Conservation (phyloP, 2,329 filamentous ascomycete genomes). For the Botrytis paeoniae region DNA sequence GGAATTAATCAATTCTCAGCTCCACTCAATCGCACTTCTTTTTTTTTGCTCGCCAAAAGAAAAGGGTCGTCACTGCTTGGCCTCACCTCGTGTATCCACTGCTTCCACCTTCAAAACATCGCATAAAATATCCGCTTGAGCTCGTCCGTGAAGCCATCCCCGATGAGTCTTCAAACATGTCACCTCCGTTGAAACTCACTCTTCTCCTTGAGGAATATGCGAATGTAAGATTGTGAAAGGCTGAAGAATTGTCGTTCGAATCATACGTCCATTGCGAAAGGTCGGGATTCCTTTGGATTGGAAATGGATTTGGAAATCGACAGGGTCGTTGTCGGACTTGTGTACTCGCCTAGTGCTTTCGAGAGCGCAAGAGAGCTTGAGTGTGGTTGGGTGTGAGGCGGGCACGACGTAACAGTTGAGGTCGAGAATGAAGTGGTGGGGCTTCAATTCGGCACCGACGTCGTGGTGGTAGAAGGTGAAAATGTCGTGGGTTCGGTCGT, state of each 20-base stretch:
- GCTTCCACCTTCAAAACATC: background rate
- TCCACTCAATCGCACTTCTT: background rate
- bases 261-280: background rate
- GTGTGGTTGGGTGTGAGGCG: too few species aligned
- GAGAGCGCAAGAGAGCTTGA: background rate
- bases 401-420: background rate
- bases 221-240: background rate
- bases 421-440: background rate
- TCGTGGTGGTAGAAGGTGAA: background rate
- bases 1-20: background rate
- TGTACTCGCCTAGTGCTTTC: background rate
- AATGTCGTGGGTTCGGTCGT: background rate
- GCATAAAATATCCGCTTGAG: background rate
- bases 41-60: background rate
- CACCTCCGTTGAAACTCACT: background rate
- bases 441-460: background rate
- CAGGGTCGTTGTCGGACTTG: too few species aligned
- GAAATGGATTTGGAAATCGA: background rate
- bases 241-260: background rate
- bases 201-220: background rate
- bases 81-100: background rate
- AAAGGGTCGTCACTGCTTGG: background rate
- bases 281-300: background rate
- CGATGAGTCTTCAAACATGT: background rate
- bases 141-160: background rate